Conservation (phyloP, 768 basidiomycete genomes). For the Boletus edulis region DNA sequence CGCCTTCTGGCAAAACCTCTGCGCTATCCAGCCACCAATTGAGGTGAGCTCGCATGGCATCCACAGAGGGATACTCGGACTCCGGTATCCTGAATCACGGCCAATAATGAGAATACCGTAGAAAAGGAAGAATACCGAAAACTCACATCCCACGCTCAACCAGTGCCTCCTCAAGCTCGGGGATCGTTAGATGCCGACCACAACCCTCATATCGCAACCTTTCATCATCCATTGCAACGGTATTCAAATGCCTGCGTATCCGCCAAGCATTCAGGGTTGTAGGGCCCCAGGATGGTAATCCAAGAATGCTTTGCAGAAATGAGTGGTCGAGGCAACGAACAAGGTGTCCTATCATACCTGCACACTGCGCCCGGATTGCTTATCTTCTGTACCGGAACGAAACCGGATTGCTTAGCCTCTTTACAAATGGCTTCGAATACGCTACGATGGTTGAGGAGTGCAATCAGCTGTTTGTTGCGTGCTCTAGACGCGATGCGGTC, state of each 20-base stretch:
- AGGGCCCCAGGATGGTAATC: conserved; percentile 39
- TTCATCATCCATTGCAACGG: conserved; percentile 58
- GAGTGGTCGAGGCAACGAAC: not conserved
- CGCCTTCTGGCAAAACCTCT: conserved; percentile 32
- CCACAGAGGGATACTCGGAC: conserved; percentile 34
- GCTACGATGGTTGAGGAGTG: conserved; percentile 35
- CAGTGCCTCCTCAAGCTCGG: conserved; percentile 63
- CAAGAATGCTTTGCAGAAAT: conserved; percentile 38
- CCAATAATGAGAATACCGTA: not conserved
- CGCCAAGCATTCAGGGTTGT: conserved; percentile 31
- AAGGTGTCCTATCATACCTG: conserved; percentile 43
- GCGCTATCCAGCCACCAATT: conserved; percentile 64
- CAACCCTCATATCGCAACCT: conserved; percentile 52
- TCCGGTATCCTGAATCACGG: conserved; percentile 36
- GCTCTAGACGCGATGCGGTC: conserved; percentile 58
- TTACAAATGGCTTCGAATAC: conserved; percentile 35
- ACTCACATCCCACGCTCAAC: conserved; percentile 79
- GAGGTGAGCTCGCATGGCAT: conserved; percentile 49
- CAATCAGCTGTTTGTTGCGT: conserved; percentile 43
- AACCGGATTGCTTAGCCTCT: conserved; percentile 34
- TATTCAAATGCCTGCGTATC: conserved; percentile 36
- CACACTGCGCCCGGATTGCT: conserved; percentile 44
- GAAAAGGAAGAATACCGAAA: not conserved
- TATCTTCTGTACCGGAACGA: conserved; percentile 12
- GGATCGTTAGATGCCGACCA: conserved; percentile 43